phyloP scores from a whole-genome alignment of 2,329 filamentous ascomycete species.

The Westerdykella aurantiaca region DNA sequence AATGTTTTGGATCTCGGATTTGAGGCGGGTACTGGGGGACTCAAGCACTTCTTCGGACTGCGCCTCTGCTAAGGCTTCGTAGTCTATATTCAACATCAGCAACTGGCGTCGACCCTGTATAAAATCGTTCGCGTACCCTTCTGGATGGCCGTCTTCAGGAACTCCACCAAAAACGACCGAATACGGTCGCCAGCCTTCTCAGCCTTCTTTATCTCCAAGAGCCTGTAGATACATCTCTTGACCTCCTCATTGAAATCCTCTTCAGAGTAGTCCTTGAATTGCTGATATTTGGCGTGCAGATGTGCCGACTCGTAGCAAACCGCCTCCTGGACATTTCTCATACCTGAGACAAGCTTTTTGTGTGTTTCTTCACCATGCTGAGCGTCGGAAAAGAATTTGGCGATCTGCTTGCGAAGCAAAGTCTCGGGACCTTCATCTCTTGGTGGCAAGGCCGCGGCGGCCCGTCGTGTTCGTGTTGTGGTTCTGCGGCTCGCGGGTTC shows the following conservation, averaged over 20 bases:
- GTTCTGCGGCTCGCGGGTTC: constrained; percentile 38
- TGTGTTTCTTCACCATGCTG: constrained; percentile 88
- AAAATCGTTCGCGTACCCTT: constrained; percentile 43
- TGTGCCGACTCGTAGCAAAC: constrained; percentile 57
- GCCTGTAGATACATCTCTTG: constrained; percentile 70
- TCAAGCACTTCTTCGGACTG: constrained; percentile 55
- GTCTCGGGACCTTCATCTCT: constrained; percentile 67
- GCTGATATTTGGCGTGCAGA: constrained; percentile 44
- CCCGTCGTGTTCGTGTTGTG: constrained; percentile 37
- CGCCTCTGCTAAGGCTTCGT: constrained; percentile 25
- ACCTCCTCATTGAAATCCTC: constrained; percentile 85
- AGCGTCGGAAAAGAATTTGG: constrained; percentile 53
- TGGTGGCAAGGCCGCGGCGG: constrained; percentile 42
- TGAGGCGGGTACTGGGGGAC: constrained; percentile 72
- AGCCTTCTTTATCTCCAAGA: constrained; percentile 85
- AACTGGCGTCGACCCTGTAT: background rate
- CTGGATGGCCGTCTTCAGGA: constrained; percentile 63
- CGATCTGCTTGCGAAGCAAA: constrained; percentile 67
- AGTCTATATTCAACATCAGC: constrained; percentile 20
- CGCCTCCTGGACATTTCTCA: constrained; percentile 85
- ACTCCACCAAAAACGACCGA: constrained; percentile 81
- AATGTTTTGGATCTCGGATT: constrained; percentile 64
- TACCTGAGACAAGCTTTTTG: constrained; percentile 76
- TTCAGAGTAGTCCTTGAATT: constrained; percentile 62
- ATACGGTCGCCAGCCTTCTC: constrained; percentile 82